Evolutionary conservation across 257 asterid genomes (phyloP).

Genomic region (Paraleonurus japonicus): DNA sequence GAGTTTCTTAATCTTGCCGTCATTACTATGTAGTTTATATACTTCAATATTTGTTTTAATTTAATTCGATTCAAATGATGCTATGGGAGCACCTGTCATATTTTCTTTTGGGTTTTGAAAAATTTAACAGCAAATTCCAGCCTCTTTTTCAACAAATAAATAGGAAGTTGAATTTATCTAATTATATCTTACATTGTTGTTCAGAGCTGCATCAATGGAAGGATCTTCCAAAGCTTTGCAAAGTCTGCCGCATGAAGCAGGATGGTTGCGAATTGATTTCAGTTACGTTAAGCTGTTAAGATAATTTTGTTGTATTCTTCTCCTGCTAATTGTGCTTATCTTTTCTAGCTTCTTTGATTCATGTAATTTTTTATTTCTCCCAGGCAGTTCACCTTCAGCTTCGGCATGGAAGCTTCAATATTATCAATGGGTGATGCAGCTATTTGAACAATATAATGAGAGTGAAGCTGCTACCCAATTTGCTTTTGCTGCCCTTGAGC

Average conservation of each 20-base stretch:
- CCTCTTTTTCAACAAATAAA: conserved; percentile 15
- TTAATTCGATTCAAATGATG: conserved; percentile 24
- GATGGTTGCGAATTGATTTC: conserved; percentile 70
- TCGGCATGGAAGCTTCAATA: conserved; percentile 87
- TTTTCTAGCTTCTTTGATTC: conserved; percentile 20
- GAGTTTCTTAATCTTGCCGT: background rate
- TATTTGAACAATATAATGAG: conserved; percentile 80
- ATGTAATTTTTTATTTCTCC: conserved; percentile 23
- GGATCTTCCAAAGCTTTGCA: conserved; percentile 81
- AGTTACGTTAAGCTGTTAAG: conserved; percentile 46
- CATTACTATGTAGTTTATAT: background rate
- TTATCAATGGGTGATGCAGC: conserved; percentile 97
- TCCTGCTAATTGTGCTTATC: conserved; percentile 7
- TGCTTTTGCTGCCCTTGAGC: conserved; percentile 94
- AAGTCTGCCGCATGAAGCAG: conserved; percentile 75
- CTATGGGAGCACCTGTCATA: conserved; percentile 8
- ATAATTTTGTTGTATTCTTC: conserved; percentile 8
- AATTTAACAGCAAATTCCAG: conserved; percentile 12
- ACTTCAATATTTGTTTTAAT: conserved; percentile 1
- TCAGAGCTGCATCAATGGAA: conserved; percentile 84
- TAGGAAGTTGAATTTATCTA: conserved; percentile 13
- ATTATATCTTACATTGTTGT: conserved; percentile 21
- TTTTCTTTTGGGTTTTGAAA: background rate
- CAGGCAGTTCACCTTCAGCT: conserved; percentile 60
- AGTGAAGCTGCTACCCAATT: conserved; percentile 89